Percentiles rank a stretch among this genome's conserved stretches.
phyloP scores from a whole-genome alignment of 768 basidiomycete genomes.

The Lactarius vividus region DNA sequence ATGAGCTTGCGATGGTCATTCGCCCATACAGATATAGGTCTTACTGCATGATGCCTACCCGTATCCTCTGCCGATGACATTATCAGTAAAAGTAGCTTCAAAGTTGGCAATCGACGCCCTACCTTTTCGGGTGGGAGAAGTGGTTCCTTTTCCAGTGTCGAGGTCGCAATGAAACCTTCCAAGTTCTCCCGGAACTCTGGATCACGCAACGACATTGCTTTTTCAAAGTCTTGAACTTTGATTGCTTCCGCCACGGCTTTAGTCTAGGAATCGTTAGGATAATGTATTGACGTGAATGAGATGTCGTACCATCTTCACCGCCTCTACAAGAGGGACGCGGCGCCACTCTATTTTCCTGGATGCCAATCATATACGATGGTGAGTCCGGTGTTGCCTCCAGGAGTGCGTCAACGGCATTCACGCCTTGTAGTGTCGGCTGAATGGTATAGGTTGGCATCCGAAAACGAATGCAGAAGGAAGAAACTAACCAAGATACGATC shows the following conservation, averaged over 20 bases:
- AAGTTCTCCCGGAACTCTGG: conserved; percentile 87
- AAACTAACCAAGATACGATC: conserved; percentile 79
- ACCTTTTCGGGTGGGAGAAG: conserved; percentile 37
- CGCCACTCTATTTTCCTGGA: conserved; percentile 95
- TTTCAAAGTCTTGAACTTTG: conserved; percentile 75
- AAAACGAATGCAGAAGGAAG: not conserved
- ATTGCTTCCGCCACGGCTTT: conserved; percentile 83
- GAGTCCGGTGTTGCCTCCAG: conserved; percentile 83
- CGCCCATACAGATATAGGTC: conserved; percentile 30
- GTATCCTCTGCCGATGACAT: conserved; percentile 54
- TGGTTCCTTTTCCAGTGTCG: conserved; percentile 48
- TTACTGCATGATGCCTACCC: conserved; percentile 82
- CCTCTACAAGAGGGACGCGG: conserved; percentile 87
- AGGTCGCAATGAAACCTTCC: conserved; percentile 79
- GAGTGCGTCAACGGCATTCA: conserved; percentile 88
- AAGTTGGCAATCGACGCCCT: not conserved
- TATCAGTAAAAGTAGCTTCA: not conserved
- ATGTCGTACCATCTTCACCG: conserved; percentile 72
- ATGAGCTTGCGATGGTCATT: conserved; percentile 16
- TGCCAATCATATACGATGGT: conserved; percentile 97
- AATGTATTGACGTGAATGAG: not conserved
- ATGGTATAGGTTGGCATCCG: conserved; percentile 11
- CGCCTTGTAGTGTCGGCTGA: conserved; percentile 94
- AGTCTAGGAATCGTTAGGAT: conserved; percentile 51
- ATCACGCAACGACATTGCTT: conserved; percentile 85